Evolutionary conservation across 176 grass and related monocot species (phyloP), one percentile per base, ranked within the genome.

Genomic region (Miscanthus lutarioriparius): DNA sequence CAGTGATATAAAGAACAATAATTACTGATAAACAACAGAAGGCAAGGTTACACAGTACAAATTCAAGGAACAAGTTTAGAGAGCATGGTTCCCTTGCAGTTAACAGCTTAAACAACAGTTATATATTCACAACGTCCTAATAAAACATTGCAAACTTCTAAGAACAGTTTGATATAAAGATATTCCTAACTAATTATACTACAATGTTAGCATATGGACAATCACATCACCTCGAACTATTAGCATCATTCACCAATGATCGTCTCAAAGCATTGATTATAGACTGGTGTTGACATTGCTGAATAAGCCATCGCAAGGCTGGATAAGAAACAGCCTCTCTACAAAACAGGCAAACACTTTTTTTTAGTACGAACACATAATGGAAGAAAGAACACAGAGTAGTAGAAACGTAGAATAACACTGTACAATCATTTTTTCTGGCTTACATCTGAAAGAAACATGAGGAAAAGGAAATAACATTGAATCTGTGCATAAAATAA

Each of bases 191-290:
- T 48, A 85, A 41, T 79, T 86, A 77, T 59, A 75, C 10, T 39
- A 43, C 51, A 71, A 77, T 66, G 64, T 41, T 67, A 83, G 51
- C 10, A 77, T 35, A 78, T 79, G 68, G 39, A 79, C 23, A 74
- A 65, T 78, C 11, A 65, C 10, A 26, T 87, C 69, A 92, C 93
- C 96, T 98, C 35, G 93, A 92, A 77, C 90, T 96, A 80, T 92
- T 98, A 70, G 96, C 93, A 78, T 87, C 86, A 56, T 92, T 93
- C 82, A 96, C 84, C 79, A 93, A 58, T 30, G 87, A 86, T 54
- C 77, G 85, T 69, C 89, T 93, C 61, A 89, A 72, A 65, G 70
- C 77, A 45, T 77, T 92, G 65, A 98, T 68, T 82, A 92, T 27
- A 84, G 92, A 87, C 7, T 65, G 70, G 47, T 90, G 87, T 71